phyloP scores from a whole-genome alignment of 1,139 yeast genomes.

The Taphrina wiesneri region DNA sequence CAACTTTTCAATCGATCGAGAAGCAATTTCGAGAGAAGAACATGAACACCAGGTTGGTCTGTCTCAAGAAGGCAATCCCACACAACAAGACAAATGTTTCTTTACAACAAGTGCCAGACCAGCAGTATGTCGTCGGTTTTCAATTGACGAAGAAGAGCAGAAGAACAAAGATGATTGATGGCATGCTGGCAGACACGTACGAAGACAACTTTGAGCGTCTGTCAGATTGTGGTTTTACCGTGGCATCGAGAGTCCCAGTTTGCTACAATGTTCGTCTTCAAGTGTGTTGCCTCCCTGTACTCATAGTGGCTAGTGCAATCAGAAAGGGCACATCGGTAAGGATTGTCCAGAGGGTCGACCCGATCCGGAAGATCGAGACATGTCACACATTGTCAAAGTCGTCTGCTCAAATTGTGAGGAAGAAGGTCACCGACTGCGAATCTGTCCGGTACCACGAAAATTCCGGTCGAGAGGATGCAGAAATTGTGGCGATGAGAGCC shows the following conservation, averaged over 20 bases:
- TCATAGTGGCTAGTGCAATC: not conserved
- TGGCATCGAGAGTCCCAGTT: not conserved
- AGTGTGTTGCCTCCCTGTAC: not conserved
- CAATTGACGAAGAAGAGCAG: slow-evolving; percentile 1
- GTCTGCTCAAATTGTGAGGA: slow-evolving; percentile 12
- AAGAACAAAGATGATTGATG: slow-evolving; percentile 13
- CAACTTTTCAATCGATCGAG: slow-evolving; percentile 13
- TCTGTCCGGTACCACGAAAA: slow-evolving; percentile 11
- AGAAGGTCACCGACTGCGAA: slow-evolving; percentile 14
- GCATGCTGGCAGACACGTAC: slow-evolving; percentile 18
- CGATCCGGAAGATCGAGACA: slow-evolving; percentile 4
- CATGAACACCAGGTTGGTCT: not conserved
- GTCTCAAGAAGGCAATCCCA: slow-evolving; percentile 7
- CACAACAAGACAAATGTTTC: slow-evolving; percentile 9
- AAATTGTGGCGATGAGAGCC: slow-evolving; percentile 9
- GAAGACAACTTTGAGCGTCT: slow-evolving; percentile 20
- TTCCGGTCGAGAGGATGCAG: not conserved
- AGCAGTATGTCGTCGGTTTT: slow-evolving; percentile 13
- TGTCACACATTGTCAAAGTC: slow-evolving; percentile 11
- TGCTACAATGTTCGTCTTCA: slow-evolving; percentile 2
- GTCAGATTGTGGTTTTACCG: slow-evolving; percentile 16
- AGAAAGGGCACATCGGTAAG: slow-evolving; percentile 19
- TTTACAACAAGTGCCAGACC: slow-evolving; percentile 6
- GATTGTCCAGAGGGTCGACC: slow-evolving; percentile 3
- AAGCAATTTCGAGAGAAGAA: slow-evolving; percentile 1